These are phyloP conservation scores for Fomitopsis schrenkii DNA, from an alignment of 1,284 basidiomycete genomes.

Conservation along the genomic window DNA sequence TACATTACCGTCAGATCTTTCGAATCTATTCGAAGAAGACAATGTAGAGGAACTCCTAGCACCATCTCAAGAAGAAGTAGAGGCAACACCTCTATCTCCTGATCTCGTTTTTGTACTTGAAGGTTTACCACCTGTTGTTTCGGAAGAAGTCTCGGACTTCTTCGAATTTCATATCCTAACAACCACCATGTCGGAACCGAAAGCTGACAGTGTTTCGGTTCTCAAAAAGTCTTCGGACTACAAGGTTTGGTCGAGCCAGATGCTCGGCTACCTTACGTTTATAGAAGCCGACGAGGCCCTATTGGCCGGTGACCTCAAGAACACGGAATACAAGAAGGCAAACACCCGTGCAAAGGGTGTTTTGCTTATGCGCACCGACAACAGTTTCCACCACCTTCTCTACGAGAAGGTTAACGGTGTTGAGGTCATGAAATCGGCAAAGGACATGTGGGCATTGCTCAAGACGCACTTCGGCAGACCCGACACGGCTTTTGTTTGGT, in stretches of 20 bases:
- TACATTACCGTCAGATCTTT: too few species aligned
- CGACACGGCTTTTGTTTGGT: not conserved
- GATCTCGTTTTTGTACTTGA: too few species aligned
- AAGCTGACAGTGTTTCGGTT: not conserved
- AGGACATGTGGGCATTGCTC: not conserved
- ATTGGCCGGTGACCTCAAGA: not conserved
- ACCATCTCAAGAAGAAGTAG: too few species aligned
- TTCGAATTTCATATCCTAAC: not conserved
- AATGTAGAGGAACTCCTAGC: too few species aligned
- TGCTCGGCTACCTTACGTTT: not conserved
- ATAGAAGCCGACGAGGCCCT: not conserved
- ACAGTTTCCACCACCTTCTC: not conserved
- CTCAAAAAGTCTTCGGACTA: not conserved
- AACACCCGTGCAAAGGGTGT: not conserved
- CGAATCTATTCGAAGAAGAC: too few species aligned
- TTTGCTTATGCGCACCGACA: not conserved
- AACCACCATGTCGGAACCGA: not conserved
- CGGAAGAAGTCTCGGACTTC: too few species aligned
- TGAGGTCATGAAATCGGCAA: not conserved
- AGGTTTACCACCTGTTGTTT: too few species aligned
- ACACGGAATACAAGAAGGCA: not conserved
- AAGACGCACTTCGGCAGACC: not conserved
- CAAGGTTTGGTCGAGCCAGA: not conserved
- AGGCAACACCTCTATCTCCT: too few species aligned
- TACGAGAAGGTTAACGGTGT: not conserved